Conservation (phyloP, 1,284 basidiomycete genomes). For the Puccinia novopanici region DNA sequence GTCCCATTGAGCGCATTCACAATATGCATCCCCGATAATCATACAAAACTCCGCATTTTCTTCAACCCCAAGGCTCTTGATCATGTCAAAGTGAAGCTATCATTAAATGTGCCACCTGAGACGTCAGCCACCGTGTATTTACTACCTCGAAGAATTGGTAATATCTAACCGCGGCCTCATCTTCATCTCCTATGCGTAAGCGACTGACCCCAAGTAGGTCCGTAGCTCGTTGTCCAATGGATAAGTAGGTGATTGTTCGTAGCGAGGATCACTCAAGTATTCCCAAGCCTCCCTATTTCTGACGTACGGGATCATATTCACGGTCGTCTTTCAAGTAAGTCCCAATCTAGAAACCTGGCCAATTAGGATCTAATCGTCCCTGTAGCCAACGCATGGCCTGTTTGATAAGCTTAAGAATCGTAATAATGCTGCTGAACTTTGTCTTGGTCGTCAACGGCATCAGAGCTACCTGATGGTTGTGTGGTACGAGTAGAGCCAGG, state of each 20-base stretch:
- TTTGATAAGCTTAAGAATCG: slow-evolving; percentile 69
- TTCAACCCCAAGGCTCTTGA: slow-evolving; percentile 19
- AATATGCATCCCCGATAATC: too few relatives aligned
- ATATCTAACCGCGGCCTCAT: too few relatives aligned
- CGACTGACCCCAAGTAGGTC: slow-evolving; percentile 83
- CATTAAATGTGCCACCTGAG: too few relatives aligned
- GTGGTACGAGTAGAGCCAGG: not conserved
- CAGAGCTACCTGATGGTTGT: not conserved
- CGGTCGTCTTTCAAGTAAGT: slow-evolving; percentile 80
- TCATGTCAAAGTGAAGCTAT: slow-evolving; percentile 44
- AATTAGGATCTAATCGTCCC: slow-evolving; percentile 69
- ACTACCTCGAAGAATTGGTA: too few relatives aligned
- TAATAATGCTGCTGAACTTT: slow-evolving; percentile 61
- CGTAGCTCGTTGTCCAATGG: slow-evolving; percentile 77
- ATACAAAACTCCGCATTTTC: slow-evolving; percentile 30
- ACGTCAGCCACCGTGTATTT: too few relatives aligned
- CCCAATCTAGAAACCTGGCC: slow-evolving; percentile 63
- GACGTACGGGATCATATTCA: slow-evolving; percentile 72
- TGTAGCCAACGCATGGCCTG: slow-evolving; percentile 85
- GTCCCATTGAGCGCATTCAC: too few relatives aligned
- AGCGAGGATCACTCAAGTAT: too few relatives aligned
- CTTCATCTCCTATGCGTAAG: slow-evolving; percentile 75
- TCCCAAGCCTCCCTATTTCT: slow-evolving; percentile 52
- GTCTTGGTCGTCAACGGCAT: slow-evolving; percentile 3
- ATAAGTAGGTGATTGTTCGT: too few relatives aligned